Conservation (phyloP, 1,284 basidiomycete species). For the Polyporus tsugae region DNA sequence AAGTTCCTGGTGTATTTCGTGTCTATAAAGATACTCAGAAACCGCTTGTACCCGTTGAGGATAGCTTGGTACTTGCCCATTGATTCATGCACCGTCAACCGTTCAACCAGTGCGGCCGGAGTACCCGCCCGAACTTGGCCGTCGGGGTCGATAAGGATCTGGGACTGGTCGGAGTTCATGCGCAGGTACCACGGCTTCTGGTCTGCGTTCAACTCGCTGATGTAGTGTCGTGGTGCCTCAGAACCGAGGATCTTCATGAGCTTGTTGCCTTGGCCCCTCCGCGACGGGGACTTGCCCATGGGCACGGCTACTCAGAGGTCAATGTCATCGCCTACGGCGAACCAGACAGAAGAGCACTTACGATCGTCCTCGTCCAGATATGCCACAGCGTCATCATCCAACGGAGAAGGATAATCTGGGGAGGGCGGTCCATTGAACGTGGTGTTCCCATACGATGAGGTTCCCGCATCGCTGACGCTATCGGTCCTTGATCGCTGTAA, state of each 20-base stretch:
- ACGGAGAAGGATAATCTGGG: constrained; percentile 21
- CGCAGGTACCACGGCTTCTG: constrained; percentile 87
- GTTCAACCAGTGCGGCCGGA: constrained; percentile 85
- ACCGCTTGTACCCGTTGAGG: background rate
- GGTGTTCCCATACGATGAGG: constrained; percentile 39
- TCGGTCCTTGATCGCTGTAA: constrained; percentile 39
- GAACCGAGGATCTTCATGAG: constrained; percentile 81
- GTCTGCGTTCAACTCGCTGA: constrained; percentile 61
- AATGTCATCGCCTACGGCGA: background rate
- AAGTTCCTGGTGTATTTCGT: constrained; percentile 91
- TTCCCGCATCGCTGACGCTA: constrained; percentile 36
- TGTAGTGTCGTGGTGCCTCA: constrained; percentile 61
- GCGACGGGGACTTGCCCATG: constrained; percentile 44
- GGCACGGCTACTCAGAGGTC: constrained; percentile 27
- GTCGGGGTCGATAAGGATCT: constrained; percentile 88
- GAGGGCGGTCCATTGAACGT: constrained; percentile 33
- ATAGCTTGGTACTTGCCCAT: constrained; percentile 58
- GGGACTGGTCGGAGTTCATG: constrained; percentile 79
- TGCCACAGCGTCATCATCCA: constrained; percentile 39
- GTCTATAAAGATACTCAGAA: constrained; percentile 53
- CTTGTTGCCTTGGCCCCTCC: constrained; percentile 57
- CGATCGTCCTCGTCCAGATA: constrained; percentile 47
- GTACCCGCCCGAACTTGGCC: constrained; percentile 89
- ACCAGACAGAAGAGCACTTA: constrained; percentile 34
- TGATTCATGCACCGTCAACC: constrained; percentile 90